Evolutionary conservation across 208 protist genomes (phyloP), one percentile per base, ranked within the genome.

Genomic region (Trypanosoma cruzi): DNA sequence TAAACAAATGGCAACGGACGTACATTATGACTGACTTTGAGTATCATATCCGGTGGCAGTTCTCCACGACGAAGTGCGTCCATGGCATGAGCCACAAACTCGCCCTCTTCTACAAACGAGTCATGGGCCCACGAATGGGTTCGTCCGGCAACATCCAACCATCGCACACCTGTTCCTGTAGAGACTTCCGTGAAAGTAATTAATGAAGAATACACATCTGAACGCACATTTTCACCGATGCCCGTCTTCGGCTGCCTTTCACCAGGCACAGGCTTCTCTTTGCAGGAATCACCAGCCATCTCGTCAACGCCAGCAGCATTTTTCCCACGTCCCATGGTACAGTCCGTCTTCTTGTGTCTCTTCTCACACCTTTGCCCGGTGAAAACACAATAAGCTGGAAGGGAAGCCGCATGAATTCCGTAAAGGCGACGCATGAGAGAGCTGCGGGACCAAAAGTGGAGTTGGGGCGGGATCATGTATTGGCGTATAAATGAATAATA

Each of bases 181-280:
- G 71, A 79, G 18, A 89, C 81, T 55, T 92, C 71, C 4, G 80
- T 84, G 14, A 67, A 77, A 52, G 74, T 64, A 26, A 87, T 58
- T 28, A 76, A 79, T 26, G 73, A 6, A 32, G 24, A 11, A 57
- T 36, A 5, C 48, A 24, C 57, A 22, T 44, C 46, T 20, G 37
- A 14, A 26, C 13, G 13, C 1, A 31, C 24, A 10, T 34, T 24
- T 7, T 24, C 29, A 58, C 26, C n/a, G 7, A 37, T 24, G 37
- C 14, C n/a, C 22, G 13, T 34, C 13, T 49, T 46, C 28, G 0
- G 5, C 36, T 46, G 22, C 40, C 0, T 34, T 13, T 28, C 48
- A 34, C 8, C 44, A 36, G 48, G 22, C 1, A 11, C 24, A 28
- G 48, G 24, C 48, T 8, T 52, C 22, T 22, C 48, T 11, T 11